Base-by-base conservation (phyloP, 2,329 filamentous ascomycete species). In the Aspergillus candidus region DNA sequence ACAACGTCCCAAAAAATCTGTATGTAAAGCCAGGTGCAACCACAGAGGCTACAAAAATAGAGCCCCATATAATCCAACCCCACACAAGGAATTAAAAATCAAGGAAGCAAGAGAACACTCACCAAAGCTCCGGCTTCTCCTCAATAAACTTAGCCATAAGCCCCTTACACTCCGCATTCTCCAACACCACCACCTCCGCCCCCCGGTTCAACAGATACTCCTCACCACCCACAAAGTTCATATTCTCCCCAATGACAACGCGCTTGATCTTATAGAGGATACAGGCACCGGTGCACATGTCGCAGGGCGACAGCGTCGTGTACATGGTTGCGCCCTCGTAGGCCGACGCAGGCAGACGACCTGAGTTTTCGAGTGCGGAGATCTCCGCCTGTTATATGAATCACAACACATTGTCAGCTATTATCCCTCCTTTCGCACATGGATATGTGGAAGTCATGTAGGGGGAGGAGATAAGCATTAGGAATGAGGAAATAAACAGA, bases 261-360 rank as follows among this genome's bases (percentile, higher is more conserved):
- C 85, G 76, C 37, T 76, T 73, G 46, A 90, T 77, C 57, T 84
- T 84, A 72, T 88, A 90, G 47, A 89, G 73, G 47, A 90, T 70
- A 57, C 84, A 88, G 3, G 85, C 84, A 7, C 86, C 85, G 4
- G 85, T 88, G 65, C 83, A 90, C 85, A 89, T 89, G 59, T 87
- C 83, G 63, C 86, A 90, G 1, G 85, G 86, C 3, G 83, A 86
- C 6, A 90, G 71, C 1, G 85, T 88, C 3, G 86, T 90, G 67
- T 86, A 90, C 83, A 90, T 88, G n/a, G 84, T 89, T 31, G 82
- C 78, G 27, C 81, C 82, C 52, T 75, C 75, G 65, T 88, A 89
- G 5, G 77, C 76, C 2, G 77, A 78, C 12, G 83, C 84, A 29
- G 83, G 80, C 15, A 88, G 75, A 32, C 85, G 79, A 36, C 85